Evolutionary conservation across 495 filamentous ascomycete species (phyloP).

Genomic region (Aspergillus indologenus): DNA sequence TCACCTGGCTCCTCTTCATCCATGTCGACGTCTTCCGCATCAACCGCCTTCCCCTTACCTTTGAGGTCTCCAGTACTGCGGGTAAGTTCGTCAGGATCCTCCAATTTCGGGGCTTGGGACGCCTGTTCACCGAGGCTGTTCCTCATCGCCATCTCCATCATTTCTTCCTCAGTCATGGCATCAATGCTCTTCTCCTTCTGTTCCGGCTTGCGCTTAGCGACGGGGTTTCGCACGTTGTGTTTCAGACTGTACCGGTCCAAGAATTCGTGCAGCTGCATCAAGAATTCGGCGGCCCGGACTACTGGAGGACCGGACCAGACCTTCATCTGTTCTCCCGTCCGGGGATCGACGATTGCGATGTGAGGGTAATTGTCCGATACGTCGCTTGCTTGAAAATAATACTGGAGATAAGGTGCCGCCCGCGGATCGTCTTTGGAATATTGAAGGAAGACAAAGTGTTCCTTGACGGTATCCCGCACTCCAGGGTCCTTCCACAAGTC

Average conservation of each 20-base stretch:
- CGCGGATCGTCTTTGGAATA: conserved; percentile 76
- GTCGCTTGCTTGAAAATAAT: conserved; percentile 77
- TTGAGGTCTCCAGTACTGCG: conserved; percentile 55
- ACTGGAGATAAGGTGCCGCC: conserved; percentile 75
- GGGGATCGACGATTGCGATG: conserved; percentile 91
- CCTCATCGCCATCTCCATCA: conserved; percentile 87
- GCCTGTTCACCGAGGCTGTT: conserved; percentile 64
- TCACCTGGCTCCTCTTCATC: conserved; percentile 24
- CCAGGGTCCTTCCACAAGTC: conserved; percentile 89
- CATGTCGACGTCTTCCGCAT: conserved; percentile 40
- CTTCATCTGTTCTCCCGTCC: conserved; percentile 96
- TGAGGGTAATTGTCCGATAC: conserved; percentile 85
- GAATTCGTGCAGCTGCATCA: conserved; percentile 90
- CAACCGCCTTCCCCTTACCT: conserved; percentile 61
- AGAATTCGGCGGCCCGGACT: conserved; percentile 73
- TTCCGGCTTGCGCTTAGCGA: conserved; percentile 75
- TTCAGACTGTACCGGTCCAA: conserved; percentile 91
- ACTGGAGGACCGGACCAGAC: conserved; percentile 85
- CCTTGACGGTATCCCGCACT: conserved; percentile 73
- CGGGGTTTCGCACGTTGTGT: conserved; percentile 84
- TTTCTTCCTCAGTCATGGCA: conserved; percentile 93
- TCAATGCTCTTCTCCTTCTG: conserved; percentile 69
- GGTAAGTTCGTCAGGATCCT: conserved; percentile 85
- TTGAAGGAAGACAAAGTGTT: conserved; percentile 95
- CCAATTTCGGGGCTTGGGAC: conserved; percentile 35